Evolutionary conservation across 441 rosid species (phyloP), one percentile per base, ranked within the genome.

Genomic region (Daphne laureola): DNA sequence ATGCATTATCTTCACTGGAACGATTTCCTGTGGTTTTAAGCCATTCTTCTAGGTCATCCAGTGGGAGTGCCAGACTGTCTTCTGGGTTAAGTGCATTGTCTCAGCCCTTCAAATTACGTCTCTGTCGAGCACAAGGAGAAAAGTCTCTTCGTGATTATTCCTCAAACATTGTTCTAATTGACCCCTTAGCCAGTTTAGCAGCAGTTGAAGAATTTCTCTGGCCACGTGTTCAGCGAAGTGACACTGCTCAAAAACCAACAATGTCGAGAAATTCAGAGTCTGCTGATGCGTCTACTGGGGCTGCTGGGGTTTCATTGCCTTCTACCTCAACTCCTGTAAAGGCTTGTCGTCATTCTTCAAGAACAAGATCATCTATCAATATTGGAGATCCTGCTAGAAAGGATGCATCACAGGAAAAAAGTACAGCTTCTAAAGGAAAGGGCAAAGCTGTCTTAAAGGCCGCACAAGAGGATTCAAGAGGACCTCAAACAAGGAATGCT

Each of bases 131-230:
- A 51, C 89, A 79, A 55, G 96, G 98, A 46, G 99, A 95, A 21
- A 95, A 91, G 71, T 69, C 91, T 54, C 87, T 95, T 35, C 90
- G 96, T 61, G 99, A 91, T 78, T 95, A 95, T 73, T 91, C 99
- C 58, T 86, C 98, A 14, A 91, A 88, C 68, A 73, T 88, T 54
- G 96, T 91, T 63, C 89, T 91, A 35, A 95, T 95, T 64, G 99
- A 95, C 68, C 99, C 99, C 59, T 73, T 95, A 55, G 99, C 98
- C 61, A 91, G 95, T 82, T 62, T 95, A 77, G 89, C 96, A 51
- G 96, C 96, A 12, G 87, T 95, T 49, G 99, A 91, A 66, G 99
- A 89, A 48, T 95, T 91, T 68, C 95, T 95, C 9, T 95, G 99
- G 99, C 90, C 99, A 5, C 87, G 96, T 46, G 95, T 95, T 51